Base-by-base conservation (phyloP, 2,329 filamentous ascomycete genomes). In the Ascochyta viciae-villosae region DNA sequence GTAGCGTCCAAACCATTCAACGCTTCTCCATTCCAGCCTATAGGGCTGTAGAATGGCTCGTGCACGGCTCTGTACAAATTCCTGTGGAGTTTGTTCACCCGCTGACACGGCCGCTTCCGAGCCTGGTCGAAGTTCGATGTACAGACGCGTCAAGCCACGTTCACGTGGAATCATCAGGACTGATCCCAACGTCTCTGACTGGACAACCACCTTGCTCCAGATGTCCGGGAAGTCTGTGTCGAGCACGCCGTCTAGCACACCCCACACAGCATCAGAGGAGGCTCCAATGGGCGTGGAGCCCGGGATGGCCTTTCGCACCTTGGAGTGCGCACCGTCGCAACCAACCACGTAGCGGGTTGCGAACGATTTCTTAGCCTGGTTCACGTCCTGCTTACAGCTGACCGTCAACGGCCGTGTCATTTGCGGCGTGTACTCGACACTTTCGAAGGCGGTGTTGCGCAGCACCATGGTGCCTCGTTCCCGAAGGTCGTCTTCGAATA, bases 161-260 rank as follows among this genome's bases (percentile, higher is more conserved):
- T 91, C 89, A 35, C 89, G 84, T 4, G 89, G 89, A 49, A 91
- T 88, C 71, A 89, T 88, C n/a, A 91, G 80, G 41, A 91, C 86
- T 0, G 88, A 89, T 3, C 89, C 89, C 40, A 85, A 81, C 55
- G 85, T 81, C 58, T 90, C 85, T 2, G 86, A 88, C 61, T 88
- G 87, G 7, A 90, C 81, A 0, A 89, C 82, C 0, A 87, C 87
- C 76, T 91, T 91, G 72, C 85, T 89, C 87, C 88, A 91, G 44
- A 91, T 83, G 65, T 91, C 88, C 1, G 89, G 89, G 63, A 91
- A 91, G 69, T 90, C 82, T 7, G 88, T 91, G 39, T 88, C 85
- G 9, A 91, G 75, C 69, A 86, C 85, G 63, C 88, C 88, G 70
- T 91, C 89, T 3, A 91, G 76, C 2, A 91, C 88, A 51, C 88